Percentiles rank a stretch among this genome's conserved stretches.
phyloP scores from a whole-genome alignment of 805 yeast species.

The Starmerella khaoyaiensis region DNA sequence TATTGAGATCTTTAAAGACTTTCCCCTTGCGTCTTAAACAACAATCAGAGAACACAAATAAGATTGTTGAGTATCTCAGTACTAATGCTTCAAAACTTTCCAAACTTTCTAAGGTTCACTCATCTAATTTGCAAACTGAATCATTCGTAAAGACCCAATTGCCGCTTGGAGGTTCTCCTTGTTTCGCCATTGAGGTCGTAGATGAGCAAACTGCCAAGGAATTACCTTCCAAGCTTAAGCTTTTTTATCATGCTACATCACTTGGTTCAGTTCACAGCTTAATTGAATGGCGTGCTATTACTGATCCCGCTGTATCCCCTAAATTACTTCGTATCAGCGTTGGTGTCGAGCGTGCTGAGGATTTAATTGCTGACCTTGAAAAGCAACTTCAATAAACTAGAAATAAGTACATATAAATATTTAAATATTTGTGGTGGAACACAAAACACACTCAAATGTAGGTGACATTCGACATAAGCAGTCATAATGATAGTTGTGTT shows the following conservation, averaged over 20 bases:
- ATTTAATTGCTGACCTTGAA: conserved; percentile 60
- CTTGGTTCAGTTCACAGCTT: conserved; percentile 86
- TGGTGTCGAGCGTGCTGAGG: conserved; percentile 68
- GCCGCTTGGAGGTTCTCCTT: conserved; percentile 51
- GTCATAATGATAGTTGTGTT: conserved; percentile 17
- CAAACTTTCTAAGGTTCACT: conserved; percentile 42
- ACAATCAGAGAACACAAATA: conserved; percentile 52
- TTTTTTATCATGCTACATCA: conserved; percentile 82
- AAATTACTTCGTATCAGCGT: conserved; percentile 60
- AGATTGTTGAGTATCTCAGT: conserved; percentile 45
- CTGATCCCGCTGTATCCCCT: conserved; percentile 45
- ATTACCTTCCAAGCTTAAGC: conserved; percentile 15
- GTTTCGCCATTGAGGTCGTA: conserved; percentile 50
- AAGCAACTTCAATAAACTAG: too few species aligned
- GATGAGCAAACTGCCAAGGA: conserved; percentile 42
- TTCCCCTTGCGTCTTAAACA: conserved; percentile 54
- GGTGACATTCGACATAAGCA: conserved; percentile 15
- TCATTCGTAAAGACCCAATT: conserved; percentile 52
- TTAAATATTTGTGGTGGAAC: too few species aligned
- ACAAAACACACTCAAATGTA: background rate
- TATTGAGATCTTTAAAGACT: conserved; percentile 71
- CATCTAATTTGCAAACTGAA: conserved; percentile 68
- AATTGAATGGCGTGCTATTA: conserved; percentile 79
- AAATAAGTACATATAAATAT: too few species aligned
- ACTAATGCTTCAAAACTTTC: conserved; percentile 40